These are phyloP conservation scores for Stylosanthes scabra DNA, from an alignment of 331 rosid species.

Conservation along the genomic window DNA sequence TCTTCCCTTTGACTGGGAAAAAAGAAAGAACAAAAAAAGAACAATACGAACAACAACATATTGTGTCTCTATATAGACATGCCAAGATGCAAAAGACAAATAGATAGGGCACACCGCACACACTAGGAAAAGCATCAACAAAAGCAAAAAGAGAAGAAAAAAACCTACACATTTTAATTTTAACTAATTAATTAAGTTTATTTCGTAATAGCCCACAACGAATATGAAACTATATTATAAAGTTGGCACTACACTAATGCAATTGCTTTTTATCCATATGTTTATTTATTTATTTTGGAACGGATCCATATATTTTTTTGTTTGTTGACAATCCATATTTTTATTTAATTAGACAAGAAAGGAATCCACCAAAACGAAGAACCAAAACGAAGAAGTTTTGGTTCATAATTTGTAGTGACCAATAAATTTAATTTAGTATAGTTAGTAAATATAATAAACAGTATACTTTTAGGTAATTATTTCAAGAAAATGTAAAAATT, in stretches of 20 bases:
- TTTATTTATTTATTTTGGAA: no score
- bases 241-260: not conserved
- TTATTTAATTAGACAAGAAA: conserved; percentile 17
- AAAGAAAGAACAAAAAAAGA: not conserved
- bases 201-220: conserved; percentile 25
- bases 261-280: conserved; percentile 18
- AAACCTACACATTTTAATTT: not conserved
- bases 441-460: no score
- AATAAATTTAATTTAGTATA: no score
- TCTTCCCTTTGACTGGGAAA: conserved; percentile 47
- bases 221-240: conserved; percentile 23
- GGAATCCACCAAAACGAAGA: not conserved
- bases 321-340: not conserved
- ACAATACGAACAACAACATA: not conserved
- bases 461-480: no score
- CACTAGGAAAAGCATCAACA: conserved; percentile 11
- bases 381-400: not conserved
- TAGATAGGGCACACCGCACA: conserved; percentile 6
- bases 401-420: not conserved
- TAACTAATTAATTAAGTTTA: conserved; percentile 10
- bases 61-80: not conserved
- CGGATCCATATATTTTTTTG: not conserved
- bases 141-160: not conserved
- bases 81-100: not conserved
- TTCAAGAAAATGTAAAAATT: no score